Conservation (phyloP, 2,329 filamentous ascomycete genomes). For the Trichoderma lentiforme region DNA sequence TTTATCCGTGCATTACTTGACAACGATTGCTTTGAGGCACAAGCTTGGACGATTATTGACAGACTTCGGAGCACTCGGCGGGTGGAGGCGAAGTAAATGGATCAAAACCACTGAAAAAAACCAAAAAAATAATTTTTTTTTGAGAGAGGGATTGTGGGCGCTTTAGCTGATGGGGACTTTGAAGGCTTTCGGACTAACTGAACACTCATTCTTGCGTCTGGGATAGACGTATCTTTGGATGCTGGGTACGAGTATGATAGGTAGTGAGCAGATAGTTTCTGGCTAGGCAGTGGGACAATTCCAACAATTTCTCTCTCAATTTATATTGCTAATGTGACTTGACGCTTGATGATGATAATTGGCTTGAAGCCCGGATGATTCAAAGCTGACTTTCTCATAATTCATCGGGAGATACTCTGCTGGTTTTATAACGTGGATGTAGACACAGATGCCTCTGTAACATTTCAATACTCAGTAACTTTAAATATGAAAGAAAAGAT, state of each 20-base stretch:
- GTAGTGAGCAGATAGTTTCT: constrained; percentile 11
- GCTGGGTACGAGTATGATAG: not conserved
- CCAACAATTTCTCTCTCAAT: constrained; percentile 10
- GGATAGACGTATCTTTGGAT: not conserved
- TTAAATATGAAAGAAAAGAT: not conserved
- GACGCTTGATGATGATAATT: not conserved
- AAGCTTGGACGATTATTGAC: constrained; percentile 2
- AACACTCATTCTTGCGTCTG: not conserved
- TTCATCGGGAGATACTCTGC: not conserved
- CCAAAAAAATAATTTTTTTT: constrained; percentile 23
- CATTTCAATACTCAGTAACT: not conserved
- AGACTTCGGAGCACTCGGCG: constrained; percentile 1
- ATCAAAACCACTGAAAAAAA: constrained; percentile 28
- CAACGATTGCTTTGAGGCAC: not conserved
- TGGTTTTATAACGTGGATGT: not conserved
- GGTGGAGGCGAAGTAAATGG: constrained; percentile 9
- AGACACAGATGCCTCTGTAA: not conserved
- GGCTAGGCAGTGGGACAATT: constrained; percentile 9
- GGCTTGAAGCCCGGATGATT: too few relatives aligned
- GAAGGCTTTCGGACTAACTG: constrained; percentile 20
- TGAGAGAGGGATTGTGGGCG: not conserved
- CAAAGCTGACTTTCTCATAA: not conserved
- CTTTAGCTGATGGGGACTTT: constrained; percentile 15
- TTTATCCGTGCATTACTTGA: not conserved
- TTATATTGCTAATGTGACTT: not conserved